Conservation (phyloP, 306 rosid species). For the Crotalaria pallida region DNA sequence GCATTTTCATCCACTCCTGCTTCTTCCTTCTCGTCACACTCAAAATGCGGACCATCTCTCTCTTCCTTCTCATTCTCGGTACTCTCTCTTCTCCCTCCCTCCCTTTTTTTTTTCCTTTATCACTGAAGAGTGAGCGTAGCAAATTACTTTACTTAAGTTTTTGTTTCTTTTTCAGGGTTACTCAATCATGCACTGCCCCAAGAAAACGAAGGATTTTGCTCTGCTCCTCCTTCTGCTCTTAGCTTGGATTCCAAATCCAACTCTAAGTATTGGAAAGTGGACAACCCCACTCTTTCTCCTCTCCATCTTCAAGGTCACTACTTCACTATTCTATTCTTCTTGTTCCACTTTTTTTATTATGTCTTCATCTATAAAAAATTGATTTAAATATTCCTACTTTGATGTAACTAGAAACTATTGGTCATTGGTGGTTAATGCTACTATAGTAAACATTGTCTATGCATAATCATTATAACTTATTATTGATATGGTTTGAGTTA, state of each 20-base stretch:
- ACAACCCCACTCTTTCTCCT: conserved; percentile 73
- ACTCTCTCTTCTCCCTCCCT: neutral
- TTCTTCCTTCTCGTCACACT: neutral
- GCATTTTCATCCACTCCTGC: neutral
- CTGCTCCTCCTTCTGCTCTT: conserved; percentile 51
- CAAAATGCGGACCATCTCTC: conserved; percentile 25
- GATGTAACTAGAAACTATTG: neutral
- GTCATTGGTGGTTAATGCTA: neutral
- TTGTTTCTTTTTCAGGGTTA: conserved; percentile 44
- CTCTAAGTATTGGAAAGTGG: conserved; percentile 59
- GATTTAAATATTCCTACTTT: neutral
- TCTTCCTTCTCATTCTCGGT: conserved; percentile 31
- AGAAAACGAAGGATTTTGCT: conserved; percentile 73
- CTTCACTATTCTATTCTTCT: neutral
- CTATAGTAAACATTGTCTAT: neutral
- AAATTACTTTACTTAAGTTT: neutral
- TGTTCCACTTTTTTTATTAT: neutral
- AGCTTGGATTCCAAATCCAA: conserved; percentile 31
- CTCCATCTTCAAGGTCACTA: conserved; percentile 65
- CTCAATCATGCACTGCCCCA: conserved; percentile 35
- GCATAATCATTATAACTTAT: too few relatives aligned
- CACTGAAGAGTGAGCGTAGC: neutral
- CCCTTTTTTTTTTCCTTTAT: neutral
- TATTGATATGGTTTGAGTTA: too few relatives aligned
- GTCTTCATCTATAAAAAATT: too few relatives aligned